Base-by-base conservation (phyloP, 371 early-diverging fungal genomes). In the Apophysomyces variabilis region DNA sequence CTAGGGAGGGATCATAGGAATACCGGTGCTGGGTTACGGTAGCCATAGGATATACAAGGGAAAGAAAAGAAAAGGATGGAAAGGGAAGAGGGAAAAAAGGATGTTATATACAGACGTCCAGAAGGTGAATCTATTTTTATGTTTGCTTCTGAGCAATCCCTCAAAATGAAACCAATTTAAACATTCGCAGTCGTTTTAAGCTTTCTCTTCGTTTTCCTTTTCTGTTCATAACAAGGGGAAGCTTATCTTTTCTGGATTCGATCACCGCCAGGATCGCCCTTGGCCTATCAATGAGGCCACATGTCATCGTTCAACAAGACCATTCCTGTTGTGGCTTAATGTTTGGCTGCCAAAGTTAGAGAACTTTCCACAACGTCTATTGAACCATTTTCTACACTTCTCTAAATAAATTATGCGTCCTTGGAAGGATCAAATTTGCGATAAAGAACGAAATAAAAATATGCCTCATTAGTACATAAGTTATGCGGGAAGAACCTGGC, bases 171-270 rank as follows among this genome's bases (percentile, higher is more conserved):
- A 50, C 46, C 7, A 13, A 18, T n/a, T n/a, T n/a, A 47, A 9
- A 16, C 16, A 47, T n/a, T 47, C 7, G 16, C 14, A 14, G 16
- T 1, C 13, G 11, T 1, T 47, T 13, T 14, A 47, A 18, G n/a
- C 16, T 47, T 47, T 47, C 18, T 7, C 18, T 47, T 47, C 18
- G 7, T 47, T 18, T 47, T 47, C 47, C 47, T n/a, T 47, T 47
- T 47, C 16, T 21, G 9, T 18, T 12, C 47, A 18, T 9, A 50
- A 50, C 8, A 47, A 16, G 47, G 32, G 32, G 18, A 26, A 21
- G 54, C 54, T 50, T 50, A 50, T 50, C 54, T 50, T 50, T 50
- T 47, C 21, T 50, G 35, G 54, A 50, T 50, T 21, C n/a, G 21
- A 50, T 50, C 18, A 50, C 21, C 21, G 54, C 54, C 54, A 7